Evolutionary conservation across 768 basidiomycete species (phyloP).

Genomic region (Chalciporus chontae): DNA sequence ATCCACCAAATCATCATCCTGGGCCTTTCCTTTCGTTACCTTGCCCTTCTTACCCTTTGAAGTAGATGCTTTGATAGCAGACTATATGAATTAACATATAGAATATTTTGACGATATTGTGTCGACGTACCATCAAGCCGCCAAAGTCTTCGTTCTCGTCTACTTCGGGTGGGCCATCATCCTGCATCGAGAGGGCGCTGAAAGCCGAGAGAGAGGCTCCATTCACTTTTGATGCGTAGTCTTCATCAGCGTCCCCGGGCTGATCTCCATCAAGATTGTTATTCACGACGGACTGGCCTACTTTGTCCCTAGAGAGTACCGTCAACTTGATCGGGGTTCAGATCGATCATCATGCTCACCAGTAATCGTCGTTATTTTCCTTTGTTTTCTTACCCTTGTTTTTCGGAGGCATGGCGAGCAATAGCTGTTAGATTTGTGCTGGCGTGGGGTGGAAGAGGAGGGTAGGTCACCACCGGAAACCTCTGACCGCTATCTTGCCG

Average conservation of each 20-base stretch:
- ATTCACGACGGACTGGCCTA: conserved; percentile 53
- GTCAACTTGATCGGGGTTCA: conserved; percentile 6
- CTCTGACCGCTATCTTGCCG: conserved; percentile 20
- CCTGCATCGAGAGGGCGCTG: conserved; percentile 41
- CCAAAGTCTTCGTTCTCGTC: conserved; percentile 69
- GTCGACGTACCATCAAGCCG: conserved; percentile 65
- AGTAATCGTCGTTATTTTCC: conserved; percentile 73
- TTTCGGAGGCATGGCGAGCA: conserved; percentile 45
- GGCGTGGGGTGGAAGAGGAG: neutral
- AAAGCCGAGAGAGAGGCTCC: conserved; percentile 49
- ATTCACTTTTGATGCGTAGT: conserved; percentile 31
- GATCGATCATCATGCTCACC: conserved; percentile 41
- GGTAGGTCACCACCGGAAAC: neutral
- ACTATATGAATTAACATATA: conserved; percentile 36
- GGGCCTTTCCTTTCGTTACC: conserved; percentile 18
- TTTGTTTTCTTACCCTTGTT: conserved; percentile 88
- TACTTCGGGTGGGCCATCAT: conserved; percentile 38
- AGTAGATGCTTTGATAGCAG: conserved; percentile 56
- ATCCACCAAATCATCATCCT: conserved; percentile 13
- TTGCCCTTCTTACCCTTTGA: conserved; percentile 32
- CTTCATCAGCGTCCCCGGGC: conserved; percentile 41
- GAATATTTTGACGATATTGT: neutral
- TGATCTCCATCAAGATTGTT: conserved; percentile 31
- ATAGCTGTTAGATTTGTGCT: neutral
- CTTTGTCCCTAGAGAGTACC: conserved; percentile 50